These are phyloP conservation scores for Pseudocercospora eumusae DNA, from an alignment of 2,329 filamentous ascomycete genomes.

Conservation along the genomic window DNA sequence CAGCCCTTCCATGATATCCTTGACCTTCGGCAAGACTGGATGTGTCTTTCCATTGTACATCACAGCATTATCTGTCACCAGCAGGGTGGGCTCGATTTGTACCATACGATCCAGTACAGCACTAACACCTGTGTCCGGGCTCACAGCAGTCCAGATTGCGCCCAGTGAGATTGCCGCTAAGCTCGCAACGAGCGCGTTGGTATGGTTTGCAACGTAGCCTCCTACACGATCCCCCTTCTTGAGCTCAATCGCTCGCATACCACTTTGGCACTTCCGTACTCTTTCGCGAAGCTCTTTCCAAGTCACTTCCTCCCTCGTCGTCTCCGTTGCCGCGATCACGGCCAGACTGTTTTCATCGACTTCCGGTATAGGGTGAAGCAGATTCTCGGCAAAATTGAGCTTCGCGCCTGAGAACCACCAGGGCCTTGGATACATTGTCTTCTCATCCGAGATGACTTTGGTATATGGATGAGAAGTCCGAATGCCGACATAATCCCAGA, in stretches of 20 bases:
- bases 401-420: slow-evolving; percentile 77
- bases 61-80: slow-evolving; percentile 86
- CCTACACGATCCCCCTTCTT: slow-evolving; percentile 62
- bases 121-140: slow-evolving; percentile 86
- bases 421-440: slow-evolving; percentile 81
- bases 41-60: slow-evolving; percentile 91
- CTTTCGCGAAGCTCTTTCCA: slow-evolving; percentile 80
- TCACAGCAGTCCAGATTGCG: slow-evolving; percentile 90
- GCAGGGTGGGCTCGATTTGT: slow-evolving; percentile 78
- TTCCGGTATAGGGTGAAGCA: slow-evolving; percentile 71
- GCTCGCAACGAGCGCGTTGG: slow-evolving; percentile 84
- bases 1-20: slow-evolving; percentile 71
- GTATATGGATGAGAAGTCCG: slow-evolving; percentile 63
- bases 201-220: slow-evolving; percentile 85
- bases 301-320: slow-evolving; percentile 62
- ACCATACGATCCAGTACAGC: slow-evolving; percentile 83
- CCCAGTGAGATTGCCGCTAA: slow-evolving; percentile 79
- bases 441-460: slow-evolving; percentile 67
- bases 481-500: slow-evolving; percentile 81
- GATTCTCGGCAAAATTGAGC: slow-evolving; percentile 93
- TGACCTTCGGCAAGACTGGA: slow-evolving; percentile 74
- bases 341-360: slow-evolving; percentile 65
- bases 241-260: slow-evolving; percentile 68
- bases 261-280: slow-evolving; percentile 71
- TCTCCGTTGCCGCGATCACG: slow-evolving; percentile 80